A percentile compares a stretch with the other conserved stretches of the same genome.
phyloP scores from a whole-genome alignment of 345 rosid genomes.

The Sonneratia alba region DNA sequence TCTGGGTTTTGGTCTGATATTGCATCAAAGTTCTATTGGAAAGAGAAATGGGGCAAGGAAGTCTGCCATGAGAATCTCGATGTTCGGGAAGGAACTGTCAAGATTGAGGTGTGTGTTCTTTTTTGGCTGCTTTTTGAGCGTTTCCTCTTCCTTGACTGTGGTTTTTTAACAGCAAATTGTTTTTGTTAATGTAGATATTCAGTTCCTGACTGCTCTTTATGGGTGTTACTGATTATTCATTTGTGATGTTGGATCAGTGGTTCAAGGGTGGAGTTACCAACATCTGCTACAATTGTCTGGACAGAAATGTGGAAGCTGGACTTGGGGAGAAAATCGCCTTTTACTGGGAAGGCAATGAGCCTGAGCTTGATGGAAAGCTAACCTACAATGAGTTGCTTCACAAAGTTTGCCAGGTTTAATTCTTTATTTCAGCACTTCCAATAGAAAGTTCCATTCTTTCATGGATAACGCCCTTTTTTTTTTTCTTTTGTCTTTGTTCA shows the following conservation, averaged over 20 bases:
- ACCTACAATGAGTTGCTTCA: conserved; percentile 72
- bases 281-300: conserved; percentile 88
- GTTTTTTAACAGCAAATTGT: too few relatives aligned
- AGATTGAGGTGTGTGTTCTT: conserved; percentile 41
- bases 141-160: not conserved
- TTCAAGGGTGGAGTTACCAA: conserved; percentile 92
- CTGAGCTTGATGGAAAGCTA: conserved; percentile 47
- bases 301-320: conserved; percentile 76
- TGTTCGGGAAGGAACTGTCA: conserved; percentile 53
- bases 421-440: not conserved
- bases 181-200: too few relatives aligned
- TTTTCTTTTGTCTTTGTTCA: conserved; percentile 17
- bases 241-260: conserved; percentile 48
- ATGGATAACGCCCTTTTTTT: not conserved
- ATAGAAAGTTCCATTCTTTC: not conserved
- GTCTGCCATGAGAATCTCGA: conserved; percentile 73
- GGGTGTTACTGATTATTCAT: not conserved
- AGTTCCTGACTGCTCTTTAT: not conserved
- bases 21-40: conserved; percentile 85
- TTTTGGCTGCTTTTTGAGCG: not conserved
- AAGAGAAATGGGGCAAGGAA: conserved; percentile 53
- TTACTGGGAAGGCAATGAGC: conserved; percentile 88
- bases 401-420: conserved; percentile 79
- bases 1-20: conserved; percentile 86
- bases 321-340: conserved; percentile 69